These are phyloP conservation scores for Encephalitozoon cuniculi DNA, from an alignment of 371 early-diverging fungal genomes.

Conservation along the genomic window DNA sequence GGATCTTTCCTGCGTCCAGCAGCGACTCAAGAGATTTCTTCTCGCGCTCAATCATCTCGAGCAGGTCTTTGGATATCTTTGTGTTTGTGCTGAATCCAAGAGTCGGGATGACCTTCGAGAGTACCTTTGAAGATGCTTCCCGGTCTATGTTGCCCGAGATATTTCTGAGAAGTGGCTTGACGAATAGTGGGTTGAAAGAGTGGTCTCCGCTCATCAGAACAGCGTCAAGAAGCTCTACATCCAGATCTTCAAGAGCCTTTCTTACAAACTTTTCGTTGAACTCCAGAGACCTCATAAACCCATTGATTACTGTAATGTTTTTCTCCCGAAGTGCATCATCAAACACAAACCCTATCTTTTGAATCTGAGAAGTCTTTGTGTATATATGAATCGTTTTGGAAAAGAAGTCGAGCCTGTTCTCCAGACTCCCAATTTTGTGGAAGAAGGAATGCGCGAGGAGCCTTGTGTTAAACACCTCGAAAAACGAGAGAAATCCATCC, in stretches of 20 bases:
- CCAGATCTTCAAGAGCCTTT: constrained; percentile 7
- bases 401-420: constrained; percentile 17
- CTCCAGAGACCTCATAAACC: constrained; percentile 18
- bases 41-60: constrained; percentile 18
- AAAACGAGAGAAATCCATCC: constrained; percentile 20
- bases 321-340: constrained; percentile 24
- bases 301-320: constrained; percentile 31
- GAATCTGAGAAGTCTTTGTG: not conserved
- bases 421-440: not conserved
- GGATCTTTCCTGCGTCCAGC: constrained; percentile 20
- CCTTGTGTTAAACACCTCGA: not conserved
- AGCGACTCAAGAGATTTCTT: constrained; percentile 27
- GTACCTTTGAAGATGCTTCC: not conserved
- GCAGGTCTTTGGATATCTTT: constrained; percentile 24
- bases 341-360: constrained; percentile 18
- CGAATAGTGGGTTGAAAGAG: constrained; percentile 33
- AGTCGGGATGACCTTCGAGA: constrained; percentile 24
- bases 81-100: constrained; percentile 22
- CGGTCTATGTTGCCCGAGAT: not conserved
- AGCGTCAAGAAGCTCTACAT: constrained; percentile 21
- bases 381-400: constrained; percentile 19
- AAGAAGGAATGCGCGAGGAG: not conserved
- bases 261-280: constrained; percentile 36
- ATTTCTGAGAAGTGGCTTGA: constrained; percentile 14
- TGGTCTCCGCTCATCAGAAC: constrained; percentile 16